Base-by-base conservation (phyloP, 345 rosid species). In the Ricinus communis region DNA sequence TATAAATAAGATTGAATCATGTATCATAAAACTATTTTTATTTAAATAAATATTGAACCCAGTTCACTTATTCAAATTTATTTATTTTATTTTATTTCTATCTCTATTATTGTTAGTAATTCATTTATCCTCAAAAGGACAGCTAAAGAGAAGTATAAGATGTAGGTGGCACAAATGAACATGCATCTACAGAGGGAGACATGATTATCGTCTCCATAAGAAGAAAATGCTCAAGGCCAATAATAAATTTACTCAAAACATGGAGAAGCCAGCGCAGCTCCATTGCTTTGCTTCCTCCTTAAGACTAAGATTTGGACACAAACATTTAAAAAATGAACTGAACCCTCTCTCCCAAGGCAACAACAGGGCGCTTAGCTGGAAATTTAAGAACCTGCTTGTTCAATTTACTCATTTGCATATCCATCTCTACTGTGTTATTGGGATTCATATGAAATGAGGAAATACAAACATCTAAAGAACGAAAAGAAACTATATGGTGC, bases 191-290 rank as follows among this genome's bases (percentile, higher is more conserved):
- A 55, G 40, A 56, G 33, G 36, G 62, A 68, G 71, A 69, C 72
- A 68, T 25, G 59, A 27, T 30, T 8, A 49, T 33, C 10, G 21
- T 38, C 45, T n/a, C 21, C 14, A 2, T 33, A 33, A 33, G 38
- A 43, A 43, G 1, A 47, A 31, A 70, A 28, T 57, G 25, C 5
- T 40, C 45, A 28, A 45, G 31, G 3, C 36, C 16, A n/a, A n/a
- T n/a, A n/a, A n/a, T 27, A 25, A 8, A 38, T 53, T n/a, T 24
- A 27, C 10, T 65, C 2, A 30, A 70, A 70, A 47, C 57, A 47
- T 59, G 73, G 66, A 58, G 45, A 27, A 47, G 47, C 65, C 49
- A 59, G 65, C 56, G 21, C 55, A 69, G n/a, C n/a, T 10, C 43
- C 24, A 15, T 15, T 21, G 5, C 68, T 51, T 3, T 54, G 22